Percentiles rank a stretch among this genome's conserved stretches.
Conservation (phyloP, 495 filamentous ascomycete species). For the Aspergillus incahuasiensis region DNA sequence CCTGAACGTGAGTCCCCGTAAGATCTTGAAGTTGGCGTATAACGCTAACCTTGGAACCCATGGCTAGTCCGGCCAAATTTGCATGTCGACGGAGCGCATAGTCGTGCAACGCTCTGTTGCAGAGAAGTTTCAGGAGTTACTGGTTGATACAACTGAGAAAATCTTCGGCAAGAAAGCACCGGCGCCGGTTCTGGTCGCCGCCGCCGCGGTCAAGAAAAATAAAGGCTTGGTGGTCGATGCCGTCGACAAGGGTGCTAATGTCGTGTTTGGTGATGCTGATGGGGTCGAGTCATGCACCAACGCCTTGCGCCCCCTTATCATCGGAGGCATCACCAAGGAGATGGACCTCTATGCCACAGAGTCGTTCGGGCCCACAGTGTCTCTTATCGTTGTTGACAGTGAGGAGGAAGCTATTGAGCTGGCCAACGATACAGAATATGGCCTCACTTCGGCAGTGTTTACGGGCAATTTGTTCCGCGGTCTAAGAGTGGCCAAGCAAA, state of each 20-base stretch:
- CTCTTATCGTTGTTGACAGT: slow-evolving; percentile 41
- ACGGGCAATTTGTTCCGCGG: slow-evolving; percentile 46
- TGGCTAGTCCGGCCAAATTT: slow-evolving; percentile 69
- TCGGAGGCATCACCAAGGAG: slow-evolving; percentile 63
- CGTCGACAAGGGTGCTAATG: slow-evolving; percentile 59
- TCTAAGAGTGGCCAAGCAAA: slow-evolving; percentile 42
- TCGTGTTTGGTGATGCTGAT: slow-evolving; percentile 56
- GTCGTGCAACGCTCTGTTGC: slow-evolving; percentile 69
- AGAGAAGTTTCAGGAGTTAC: slow-evolving; percentile 57
- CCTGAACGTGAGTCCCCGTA: slow-evolving; percentile 39
- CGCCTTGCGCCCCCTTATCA: slow-evolving; percentile 66
- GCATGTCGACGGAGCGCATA: slow-evolving; percentile 89
- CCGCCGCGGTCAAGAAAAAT: slow-evolving; percentile 60
- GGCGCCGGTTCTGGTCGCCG: slow-evolving; percentile 57
- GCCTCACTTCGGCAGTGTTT: slow-evolving; percentile 44
- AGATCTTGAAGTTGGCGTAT: too few species aligned
- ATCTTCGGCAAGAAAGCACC: slow-evolving; percentile 45
- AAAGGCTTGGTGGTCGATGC: slow-evolving; percentile 63
- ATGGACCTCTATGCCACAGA: slow-evolving; percentile 84
- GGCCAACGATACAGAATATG: slow-evolving; percentile 52
- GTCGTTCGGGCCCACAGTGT: slow-evolving; percentile 77
- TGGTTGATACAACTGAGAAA: slow-evolving; percentile 42
- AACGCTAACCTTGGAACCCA: slow-evolving; percentile 11
- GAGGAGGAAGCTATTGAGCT: slow-evolving; percentile 46
- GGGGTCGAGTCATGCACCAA: slow-evolving; percentile 43